phyloP scores from a whole-genome alignment of 2,329 filamentous ascomycete genomes.

The Aspergillus awamori region DNA sequence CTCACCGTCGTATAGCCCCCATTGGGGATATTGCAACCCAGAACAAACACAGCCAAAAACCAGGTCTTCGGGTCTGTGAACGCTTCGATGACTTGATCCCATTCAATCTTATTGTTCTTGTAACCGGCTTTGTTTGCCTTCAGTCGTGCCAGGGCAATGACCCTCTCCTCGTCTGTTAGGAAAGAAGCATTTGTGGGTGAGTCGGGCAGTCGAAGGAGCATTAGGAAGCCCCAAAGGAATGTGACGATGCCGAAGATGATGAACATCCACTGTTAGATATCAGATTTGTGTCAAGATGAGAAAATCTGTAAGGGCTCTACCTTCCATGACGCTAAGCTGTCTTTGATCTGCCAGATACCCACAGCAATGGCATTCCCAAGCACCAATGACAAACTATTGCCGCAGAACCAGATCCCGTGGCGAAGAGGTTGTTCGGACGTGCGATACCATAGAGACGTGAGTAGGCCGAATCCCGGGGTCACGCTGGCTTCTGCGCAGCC shows the following conservation, averaged over 20 bases:
- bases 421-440: conserved; percentile 34
- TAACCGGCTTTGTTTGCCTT: conserved; percentile 29
- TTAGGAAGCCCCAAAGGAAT: conserved; percentile 26
- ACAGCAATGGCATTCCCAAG: conserved; percentile 30
- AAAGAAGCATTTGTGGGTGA: conserved; percentile 26
- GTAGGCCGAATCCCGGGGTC: conserved; percentile 40
- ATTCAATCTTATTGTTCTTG: conserved; percentile 48
- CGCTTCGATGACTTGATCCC: conserved; percentile 36
- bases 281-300: not conserved
- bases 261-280: conserved; percentile 23
- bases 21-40: conserved; percentile 41
- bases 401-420: conserved; percentile 36
- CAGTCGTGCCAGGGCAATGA: conserved; percentile 27
- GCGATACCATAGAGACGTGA: conserved; percentile 36
- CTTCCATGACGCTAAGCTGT: conserved; percentile 27
- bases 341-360: conserved; percentile 30
- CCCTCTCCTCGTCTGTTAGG: conserved; percentile 26
- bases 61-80: conserved; percentile 33
- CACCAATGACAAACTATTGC: conserved; percentile 32
- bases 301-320: conserved; percentile 13
- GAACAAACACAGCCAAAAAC: conserved; percentile 32
- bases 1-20: conserved; percentile 35
- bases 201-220: conserved; percentile 30
- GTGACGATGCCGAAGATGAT: conserved; percentile 33
- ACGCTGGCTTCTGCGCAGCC: conserved; percentile 46